Base-by-base conservation (phyloP, 2,329 filamentous ascomycete species). In the Microdochium nivale region DNA sequence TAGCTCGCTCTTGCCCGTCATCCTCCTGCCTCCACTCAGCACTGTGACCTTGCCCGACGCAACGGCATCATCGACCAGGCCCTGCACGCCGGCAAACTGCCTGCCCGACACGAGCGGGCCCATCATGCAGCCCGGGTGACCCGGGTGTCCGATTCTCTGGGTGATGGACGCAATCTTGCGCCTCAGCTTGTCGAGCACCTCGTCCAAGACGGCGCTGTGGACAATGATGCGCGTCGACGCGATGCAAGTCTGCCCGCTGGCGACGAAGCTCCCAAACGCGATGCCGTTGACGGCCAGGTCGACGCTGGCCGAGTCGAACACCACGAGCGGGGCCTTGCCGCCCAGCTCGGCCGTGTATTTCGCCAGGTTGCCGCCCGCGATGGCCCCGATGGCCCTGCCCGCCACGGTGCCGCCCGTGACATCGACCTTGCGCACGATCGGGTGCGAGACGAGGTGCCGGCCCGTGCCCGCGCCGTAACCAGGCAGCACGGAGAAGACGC, bases 151-250 rank as follows among this genome's bases (percentile, higher is more conserved):
- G 63, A 85, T 81, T 3, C 77, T 73, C 3, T 68, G 62, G 0
- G 69, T 60, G 27, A 82, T 78, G 4, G 73, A 78, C n/a, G 73
- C 66, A 16, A 83, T 81, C 59, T 87, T 85, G 60, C 72, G 70
- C 67, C 75, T 80, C 65, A 92, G 85, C 52, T 73, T 73, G 57
- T 78, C 70, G 47, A 89, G 64, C 59, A 91, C 82, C 60, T 78
- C 72, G 59, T 83, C 76, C 61, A 87, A 78, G 61, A 90, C 79
- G 33, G 67, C 68, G 55, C 85, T 80, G 58, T 90, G 80, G 21
- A 90, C 86, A 65, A 90, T 82, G 63, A 92, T 80, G 60, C 88
- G 79, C 37, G 86, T 89, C 50, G 84, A 84, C 7, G 86, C 86
- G 51, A 86, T 86, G 55, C 78, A 81, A 1, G 76, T 79, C 66